Conservation (phyloP, 805 yeast genomes). For the Komagataella pastoris region DNA sequence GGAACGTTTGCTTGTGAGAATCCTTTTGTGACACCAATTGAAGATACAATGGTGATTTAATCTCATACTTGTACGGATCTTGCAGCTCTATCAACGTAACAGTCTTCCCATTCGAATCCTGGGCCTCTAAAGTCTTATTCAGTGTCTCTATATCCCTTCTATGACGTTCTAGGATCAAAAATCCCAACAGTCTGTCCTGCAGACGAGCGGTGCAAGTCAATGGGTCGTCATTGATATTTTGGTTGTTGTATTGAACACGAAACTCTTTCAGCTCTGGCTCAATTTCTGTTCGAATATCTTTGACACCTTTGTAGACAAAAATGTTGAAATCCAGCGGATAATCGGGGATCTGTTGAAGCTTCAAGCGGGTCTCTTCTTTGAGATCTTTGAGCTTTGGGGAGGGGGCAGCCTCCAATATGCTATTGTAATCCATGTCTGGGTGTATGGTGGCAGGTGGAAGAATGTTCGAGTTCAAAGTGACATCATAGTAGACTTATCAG, state of each 20-base stretch:
- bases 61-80: constrained; percentile 18
- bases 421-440: neutral
- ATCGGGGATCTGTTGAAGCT: constrained; percentile 16
- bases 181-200: constrained; percentile 18
- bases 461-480: neutral
- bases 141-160: constrained; percentile 13
- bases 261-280: constrained; percentile 10
- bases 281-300: constrained; percentile 8
- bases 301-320: constrained; percentile 19
- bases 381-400: neutral
- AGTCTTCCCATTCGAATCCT: constrained; percentile 6
- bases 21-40: constrained; percentile 10
- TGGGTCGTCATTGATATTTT: constrained; percentile 1
- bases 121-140: constrained; percentile 8
- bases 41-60: constrained; percentile 16
- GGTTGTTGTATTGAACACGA: constrained; percentile 8
- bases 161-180: constrained; percentile 22
- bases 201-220: constrained; percentile 5
- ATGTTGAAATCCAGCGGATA: constrained; percentile 25
- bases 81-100: constrained; percentile 12
- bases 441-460: neutral
- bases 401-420: neutral
- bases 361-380: neutral
- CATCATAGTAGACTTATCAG: neutral
- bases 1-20: constrained; percentile 13